phyloP scores from a whole-genome alignment of 139 green algal genomes.

The Edaphochlamys debaryana region DNA sequence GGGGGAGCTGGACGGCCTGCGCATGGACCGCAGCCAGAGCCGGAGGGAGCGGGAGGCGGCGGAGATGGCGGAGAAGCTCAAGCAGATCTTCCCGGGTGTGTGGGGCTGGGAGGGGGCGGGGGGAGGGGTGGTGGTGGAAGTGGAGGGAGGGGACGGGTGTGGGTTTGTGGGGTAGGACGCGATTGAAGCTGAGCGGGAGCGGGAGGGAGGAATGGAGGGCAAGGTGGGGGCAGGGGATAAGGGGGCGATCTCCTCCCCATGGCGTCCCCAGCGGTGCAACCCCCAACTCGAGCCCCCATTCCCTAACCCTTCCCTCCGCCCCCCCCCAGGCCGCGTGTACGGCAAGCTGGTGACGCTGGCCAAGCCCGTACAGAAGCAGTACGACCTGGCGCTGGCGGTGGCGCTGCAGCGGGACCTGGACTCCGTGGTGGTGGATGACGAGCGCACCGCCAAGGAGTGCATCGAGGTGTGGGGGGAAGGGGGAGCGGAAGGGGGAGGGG shows the following conservation, averaged over 20 bases:
- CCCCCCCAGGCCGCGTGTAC: slow-evolving; percentile 70
- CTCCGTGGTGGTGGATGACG: slow-evolving; percentile 87
- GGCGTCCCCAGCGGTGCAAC: no score
- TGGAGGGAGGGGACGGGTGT: not conserved
- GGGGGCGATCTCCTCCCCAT: no score
- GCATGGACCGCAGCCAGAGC: slow-evolving; percentile 72
- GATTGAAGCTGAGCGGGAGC: not conserved
- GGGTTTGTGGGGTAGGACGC: not conserved
- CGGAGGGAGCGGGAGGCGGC: slow-evolving; percentile 68
- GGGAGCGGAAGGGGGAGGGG: not conserved
- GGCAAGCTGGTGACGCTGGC: slow-evolving; percentile 88
- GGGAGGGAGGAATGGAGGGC: not conserved
- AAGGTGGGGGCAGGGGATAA: no score
- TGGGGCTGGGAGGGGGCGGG: not conserved
- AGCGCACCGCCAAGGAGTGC: slow-evolving; percentile 61
- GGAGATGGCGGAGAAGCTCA: slow-evolving; percentile 76
- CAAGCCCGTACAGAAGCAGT: slow-evolving; percentile 77
- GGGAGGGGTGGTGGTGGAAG: not conserved
- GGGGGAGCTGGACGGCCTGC: slow-evolving; percentile 72
- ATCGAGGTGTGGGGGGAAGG: slow-evolving; percentile 16
- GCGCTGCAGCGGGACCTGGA: slow-evolving; percentile 91
- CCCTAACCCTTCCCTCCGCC: not conserved
- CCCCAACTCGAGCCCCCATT: no score
- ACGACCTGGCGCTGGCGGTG: slow-evolving; percentile 87
- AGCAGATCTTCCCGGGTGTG: slow-evolving; percentile 67